Conservation (phyloP, 495 filamentous ascomycete species). For the Talaromyces trachyspermus region DNA sequence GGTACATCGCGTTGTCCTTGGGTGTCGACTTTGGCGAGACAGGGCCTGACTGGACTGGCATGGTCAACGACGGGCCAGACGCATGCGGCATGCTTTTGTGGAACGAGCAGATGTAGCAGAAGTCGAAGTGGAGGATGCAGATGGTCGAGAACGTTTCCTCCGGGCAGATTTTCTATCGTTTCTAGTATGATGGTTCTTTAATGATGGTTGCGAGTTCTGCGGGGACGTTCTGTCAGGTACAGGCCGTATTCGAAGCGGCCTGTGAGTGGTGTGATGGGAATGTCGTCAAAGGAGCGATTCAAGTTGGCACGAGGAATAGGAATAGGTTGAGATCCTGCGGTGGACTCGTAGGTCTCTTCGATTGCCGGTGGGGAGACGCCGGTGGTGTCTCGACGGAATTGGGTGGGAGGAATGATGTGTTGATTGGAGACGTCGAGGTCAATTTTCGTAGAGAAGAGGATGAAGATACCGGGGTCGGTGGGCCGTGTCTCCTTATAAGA, state of each 20-base stretch:
- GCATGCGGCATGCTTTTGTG: background rate
- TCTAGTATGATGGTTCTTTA: constrained; percentile 2
- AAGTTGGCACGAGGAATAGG: constrained; percentile 29
- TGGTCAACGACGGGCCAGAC: constrained; percentile 24
- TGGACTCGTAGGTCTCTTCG: constrained; percentile 13
- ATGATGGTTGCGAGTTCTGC: constrained; percentile 15
- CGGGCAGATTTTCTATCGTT: constrained; percentile 3
- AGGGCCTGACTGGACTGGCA: constrained; percentile 27
- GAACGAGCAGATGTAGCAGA: background rate
- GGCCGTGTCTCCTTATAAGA: constrained; percentile 41
- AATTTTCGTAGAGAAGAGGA: constrained; percentile 66
- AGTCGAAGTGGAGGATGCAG: background rate
- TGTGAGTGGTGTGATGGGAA: constrained; percentile 38
- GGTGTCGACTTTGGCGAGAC: constrained; percentile 29
- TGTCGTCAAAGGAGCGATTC: constrained; percentile 25
- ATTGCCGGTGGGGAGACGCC: constrained; percentile 20
- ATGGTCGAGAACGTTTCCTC: background rate
- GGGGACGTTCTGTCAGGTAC: constrained; percentile 12
- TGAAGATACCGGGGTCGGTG: constrained; percentile 57
- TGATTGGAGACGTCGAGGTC: constrained; percentile 56
- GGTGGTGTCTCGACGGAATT: constrained; percentile 50
- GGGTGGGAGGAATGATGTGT: constrained; percentile 62
- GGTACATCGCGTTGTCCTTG: constrained; percentile 28
- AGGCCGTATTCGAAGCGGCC: constrained; percentile 34
- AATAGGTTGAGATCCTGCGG: constrained; percentile 32